These are phyloP conservation scores for Vitis vinifera DNA, from an alignment of 164 flowering plant genomes.

Conservation along the genomic window DNA sequence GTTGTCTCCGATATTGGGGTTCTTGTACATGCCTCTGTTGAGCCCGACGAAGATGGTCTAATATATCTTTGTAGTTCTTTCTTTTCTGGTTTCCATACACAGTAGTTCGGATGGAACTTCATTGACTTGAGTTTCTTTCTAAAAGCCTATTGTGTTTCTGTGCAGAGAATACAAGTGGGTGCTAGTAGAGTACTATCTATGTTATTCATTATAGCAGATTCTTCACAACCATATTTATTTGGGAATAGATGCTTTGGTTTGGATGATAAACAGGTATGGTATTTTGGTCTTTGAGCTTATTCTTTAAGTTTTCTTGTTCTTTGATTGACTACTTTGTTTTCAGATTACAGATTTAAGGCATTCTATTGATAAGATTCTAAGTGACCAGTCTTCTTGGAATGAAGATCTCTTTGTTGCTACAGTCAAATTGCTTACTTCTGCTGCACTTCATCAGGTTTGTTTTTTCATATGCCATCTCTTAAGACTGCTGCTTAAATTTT, in stretches of 20 bases:
- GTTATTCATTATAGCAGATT: constrained; percentile 53
- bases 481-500: no score
- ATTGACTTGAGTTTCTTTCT: not conserved
- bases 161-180: constrained; percentile 79
- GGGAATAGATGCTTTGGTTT: constrained; percentile 56
- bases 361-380: constrained; percentile 41
- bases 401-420: constrained; percentile 66
- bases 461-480: not conserved
- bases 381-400: constrained; percentile 39
- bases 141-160: constrained; percentile 3
- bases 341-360: constrained; percentile 63
- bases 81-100: not conserved
- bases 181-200: constrained; percentile 69
- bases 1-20: not conserved
- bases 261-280: constrained; percentile 70
- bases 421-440: constrained; percentile 61
- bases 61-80: not conserved
- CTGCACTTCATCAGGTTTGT: constrained; percentile 83
- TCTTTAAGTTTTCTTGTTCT: not conserved
- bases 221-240: constrained; percentile 35
- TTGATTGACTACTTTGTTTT: constrained; percentile 16
- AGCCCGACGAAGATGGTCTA: not conserved
- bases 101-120: not conserved
- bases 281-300: constrained; percentile 5
- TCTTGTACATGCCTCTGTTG: not conserved